Evolutionary conservation across 129 eudicot genomes (phyloP), one percentile per base, ranked within the genome.

Genomic region (Escallonia herrerae): DNA sequence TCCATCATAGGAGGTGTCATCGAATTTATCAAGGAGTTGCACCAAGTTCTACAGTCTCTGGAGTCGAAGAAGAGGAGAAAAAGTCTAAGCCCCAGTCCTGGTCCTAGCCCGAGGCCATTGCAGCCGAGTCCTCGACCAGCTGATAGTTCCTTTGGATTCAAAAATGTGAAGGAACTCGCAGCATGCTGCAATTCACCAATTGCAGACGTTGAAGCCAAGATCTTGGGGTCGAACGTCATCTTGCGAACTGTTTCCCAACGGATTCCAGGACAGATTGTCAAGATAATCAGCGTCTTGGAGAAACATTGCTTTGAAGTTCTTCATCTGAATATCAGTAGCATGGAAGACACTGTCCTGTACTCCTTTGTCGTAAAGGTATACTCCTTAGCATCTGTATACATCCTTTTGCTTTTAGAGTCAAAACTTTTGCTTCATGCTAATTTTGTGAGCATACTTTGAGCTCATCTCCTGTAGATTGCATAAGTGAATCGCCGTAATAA

Each of bases 21-120:
- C 45, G 99, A 94, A 46, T 89, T 94, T 86, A 84, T 94, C 78
- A 94, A 94, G 87, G 99, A 94, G 76, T 72, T 94, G 80, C 99
- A 94, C 79, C 90, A 77, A 68, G 90, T 94, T 38, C 64, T 84
- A 53, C 82, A 82, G 59, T 81, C 96, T n/a, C 54, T 94, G 65
- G 99, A 94, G 79, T 84, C 99, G 0, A 90, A 94, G 75, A 94
- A 94, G 66, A 59, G 90, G 63, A 80, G 97, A 74, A 84, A 82
- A 73, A 94, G 95, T 63, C 76, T 91, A 55, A 91, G 97, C 83
- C 96, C 96, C 43, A 85, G 95, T 75, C 93, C 96, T 0, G 84
- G 81, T 44, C 90, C 85, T 69, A 83, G 85, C 50, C 95, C 91
- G 52, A 82, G 77, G 45, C 66, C 80, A 56, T 40, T 76, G 46